Evolutionary conservation across 352 stramenopile species (phyloP).

Genomic region (Phytophthora rubi): DNA sequence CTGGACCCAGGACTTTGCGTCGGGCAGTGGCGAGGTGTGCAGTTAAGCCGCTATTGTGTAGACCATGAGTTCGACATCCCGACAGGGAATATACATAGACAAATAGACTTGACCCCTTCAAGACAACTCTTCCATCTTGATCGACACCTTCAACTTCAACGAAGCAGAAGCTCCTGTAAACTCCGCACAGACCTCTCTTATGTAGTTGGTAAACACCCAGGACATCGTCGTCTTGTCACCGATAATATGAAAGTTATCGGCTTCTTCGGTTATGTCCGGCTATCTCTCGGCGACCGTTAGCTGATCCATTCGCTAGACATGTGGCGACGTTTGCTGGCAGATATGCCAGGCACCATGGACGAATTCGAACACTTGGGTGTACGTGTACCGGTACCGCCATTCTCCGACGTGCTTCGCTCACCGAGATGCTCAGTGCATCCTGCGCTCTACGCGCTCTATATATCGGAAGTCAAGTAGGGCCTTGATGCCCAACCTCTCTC

Average conservation of each 20-base stretch:
- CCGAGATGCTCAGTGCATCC: constrained; percentile 6
- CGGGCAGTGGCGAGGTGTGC: constrained; percentile 29
- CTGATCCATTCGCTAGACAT: constrained; percentile 8
- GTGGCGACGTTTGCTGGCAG: neutral
- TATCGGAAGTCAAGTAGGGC: neutral
- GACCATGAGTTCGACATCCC: constrained; percentile 8
- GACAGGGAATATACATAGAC: constrained; percentile 15
- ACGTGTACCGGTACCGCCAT: neutral
- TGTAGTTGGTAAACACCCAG: neutral
- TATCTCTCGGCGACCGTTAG: constrained; percentile 2
- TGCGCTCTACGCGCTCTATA: constrained; percentile 7
- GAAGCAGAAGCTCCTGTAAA: neutral
- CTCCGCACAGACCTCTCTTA: neutral
- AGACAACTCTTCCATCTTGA: neutral
- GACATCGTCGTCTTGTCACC: constrained; percentile 4
- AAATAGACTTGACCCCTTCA: constrained; percentile 4
- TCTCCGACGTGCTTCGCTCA: neutral
- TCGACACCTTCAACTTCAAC: constrained; percentile 1
- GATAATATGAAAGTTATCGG: neutral
- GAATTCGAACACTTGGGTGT: constrained; percentile 10
- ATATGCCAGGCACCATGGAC: constrained; percentile 1
- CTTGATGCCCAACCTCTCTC: constrained; percentile 3
- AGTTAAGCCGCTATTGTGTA: constrained; percentile 12
- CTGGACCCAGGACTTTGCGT: constrained; percentile 63
- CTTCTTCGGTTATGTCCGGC: neutral